Evolutionary conservation across 345 rosid genomes (phyloP), one percentile per base, ranked within the genome.

Genomic region (Sapria himalayana): DNA sequence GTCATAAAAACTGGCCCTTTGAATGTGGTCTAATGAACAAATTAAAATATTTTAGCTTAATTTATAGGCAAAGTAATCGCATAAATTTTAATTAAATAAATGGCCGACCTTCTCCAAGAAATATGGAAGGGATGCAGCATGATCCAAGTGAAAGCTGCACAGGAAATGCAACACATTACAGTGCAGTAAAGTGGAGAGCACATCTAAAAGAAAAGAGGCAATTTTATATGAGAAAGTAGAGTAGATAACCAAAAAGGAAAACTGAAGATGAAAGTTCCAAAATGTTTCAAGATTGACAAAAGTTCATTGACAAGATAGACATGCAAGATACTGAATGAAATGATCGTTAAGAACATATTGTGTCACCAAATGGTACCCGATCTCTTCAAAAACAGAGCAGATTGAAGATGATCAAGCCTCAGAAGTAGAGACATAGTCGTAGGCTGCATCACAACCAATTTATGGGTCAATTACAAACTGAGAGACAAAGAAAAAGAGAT

Each of bases 111-210:
- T 81, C 58, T 81, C 94, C 32, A 86, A 67, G 59, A 86, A 82
- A 59, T 86, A 86, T 32, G 98, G 98, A 15, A 86, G 49, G 24
- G 94, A 86, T 24, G 94, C 98, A 46, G 94, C 98, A 62, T 86
- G 98, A 67, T 82, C 98, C 80, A 86, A 67, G 68, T 86, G 98
- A 80, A 86, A 86, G 63, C 98, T 86, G 80, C 76, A 74, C 43
- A 37, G 5, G 22, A 38, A 49, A 51, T 44, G 4, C 20, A 52
- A 22, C 10, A 29, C 40, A 9, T 6, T 2, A 23, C 17, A 13
- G 19, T 5, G 4, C 7, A n/a, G n/a, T n/a, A n/a, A 31, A 15
- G 38, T 15, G 8, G 25, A 9, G 2, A 5, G 13, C 17, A 40
- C 20, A 12, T 29, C 17, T 0, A 46, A 29, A 44, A 33, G 0